Conservation (phyloP, 371 early-diverging fungal genomes). For the Circinella minor region DNA sequence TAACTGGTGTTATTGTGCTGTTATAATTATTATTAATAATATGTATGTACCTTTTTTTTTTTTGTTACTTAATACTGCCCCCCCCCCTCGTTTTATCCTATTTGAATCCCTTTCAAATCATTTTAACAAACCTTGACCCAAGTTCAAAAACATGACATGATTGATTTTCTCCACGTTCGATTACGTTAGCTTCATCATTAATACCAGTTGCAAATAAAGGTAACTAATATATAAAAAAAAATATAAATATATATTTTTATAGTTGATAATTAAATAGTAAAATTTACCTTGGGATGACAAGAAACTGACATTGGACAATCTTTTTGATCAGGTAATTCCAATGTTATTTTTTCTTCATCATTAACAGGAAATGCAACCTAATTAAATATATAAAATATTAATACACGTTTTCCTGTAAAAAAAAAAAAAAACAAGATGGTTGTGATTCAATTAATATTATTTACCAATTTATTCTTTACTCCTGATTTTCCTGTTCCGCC, state of each 20-base stretch:
- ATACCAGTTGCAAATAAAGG: conserved; percentile 54
- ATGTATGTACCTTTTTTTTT: background rate
- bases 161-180: conserved; percentile 56
- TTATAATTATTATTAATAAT: background rate
- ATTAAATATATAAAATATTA: background rate
- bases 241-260: no score
- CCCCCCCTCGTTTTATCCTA: conserved; percentile 3
- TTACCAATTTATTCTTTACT: conserved; percentile 69
- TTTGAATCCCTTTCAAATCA: background rate
- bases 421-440: background rate
- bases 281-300: conserved; percentile 59
- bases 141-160: conserved; percentile 59
- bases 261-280: background rate
- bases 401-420: no score
- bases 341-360: conserved; percentile 9
- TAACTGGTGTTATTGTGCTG: conserved; percentile 12
- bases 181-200: conserved; percentile 52
- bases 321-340: conserved; percentile 45
- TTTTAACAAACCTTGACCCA: conserved; percentile 31
- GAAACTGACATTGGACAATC: conserved; percentile 72
- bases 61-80: no score
- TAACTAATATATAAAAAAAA: conserved; percentile 14
- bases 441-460: background rate
- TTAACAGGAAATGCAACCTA: conserved; percentile 29
- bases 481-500: conserved; percentile 65